Base-by-base conservation (phyloP, 805 yeast species). In the Maudiozyma barnettii region DNA sequence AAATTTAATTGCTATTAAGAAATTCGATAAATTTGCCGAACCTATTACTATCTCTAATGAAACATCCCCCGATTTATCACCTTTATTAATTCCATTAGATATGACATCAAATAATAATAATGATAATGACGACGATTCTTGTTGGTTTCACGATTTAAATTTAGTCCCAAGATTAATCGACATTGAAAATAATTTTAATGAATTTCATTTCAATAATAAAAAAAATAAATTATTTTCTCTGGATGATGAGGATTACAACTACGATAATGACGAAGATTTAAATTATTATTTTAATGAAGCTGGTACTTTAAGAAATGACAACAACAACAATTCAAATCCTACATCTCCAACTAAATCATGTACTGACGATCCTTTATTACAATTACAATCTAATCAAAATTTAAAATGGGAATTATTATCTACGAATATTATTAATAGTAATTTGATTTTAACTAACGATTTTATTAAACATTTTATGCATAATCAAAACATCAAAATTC, bases 31-130 rank as follows among this genome's bases (percentile, higher is more conserved):
- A 39, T 61, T 65, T 23, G 81, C 77, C 44, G 76, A 75, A 51
- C 88, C 89, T 29, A 70, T 73, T 10, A 74, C 83, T 1, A 83
- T 82, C n/a, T 79, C 84, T 0, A 67, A 71, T 44, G 78, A 77
- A 39, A 73, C 71, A 52, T 73, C 84, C 1, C 66, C 66, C 5
- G 54, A 50, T 1, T 39, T 53, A 30, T 51, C 55, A 6, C 60
- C 65, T 1, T 33, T 55, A 12, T 38, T 54, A 20, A 46, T 49
- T 18, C 51, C 58, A 14, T 22, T 53, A 3, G 33, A 45, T 33
- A 33, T 33, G n/a, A n/a, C n/a, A n/a, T n/a, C n/a, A n/a, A n/a
- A 36, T 18, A 2, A 18, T 18, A 16, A 14, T 30, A n/a, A 9
- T 29, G 13, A 29, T 2, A 29, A 14, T 38, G 48, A 43, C 12